Conservation (phyloP, 306 rosid species). For the Psophocarpus tetragonolobus region DNA sequence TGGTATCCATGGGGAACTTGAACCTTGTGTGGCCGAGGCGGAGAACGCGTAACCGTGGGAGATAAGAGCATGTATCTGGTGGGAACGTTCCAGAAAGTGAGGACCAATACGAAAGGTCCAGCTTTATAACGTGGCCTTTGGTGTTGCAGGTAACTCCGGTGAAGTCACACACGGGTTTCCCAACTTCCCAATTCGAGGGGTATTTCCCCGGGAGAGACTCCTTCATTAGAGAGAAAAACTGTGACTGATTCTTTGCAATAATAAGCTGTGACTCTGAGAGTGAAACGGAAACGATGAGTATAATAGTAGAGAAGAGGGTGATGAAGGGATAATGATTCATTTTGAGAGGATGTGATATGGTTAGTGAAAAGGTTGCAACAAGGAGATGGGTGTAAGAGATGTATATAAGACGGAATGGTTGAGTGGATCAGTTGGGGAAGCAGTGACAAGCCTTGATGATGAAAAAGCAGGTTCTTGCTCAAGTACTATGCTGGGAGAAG, state of each 20-base stretch:
- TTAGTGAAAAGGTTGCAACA: conserved; percentile 43
- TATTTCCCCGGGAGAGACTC: conserved; percentile 50
- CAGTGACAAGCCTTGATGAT: conserved; percentile 46
- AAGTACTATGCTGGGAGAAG: conserved; percentile 25
- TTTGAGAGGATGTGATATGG: neutral
- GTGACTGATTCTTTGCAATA: conserved; percentile 36
- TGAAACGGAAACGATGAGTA: conserved; percentile 32
- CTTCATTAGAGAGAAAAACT: conserved; percentile 54
- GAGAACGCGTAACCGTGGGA: conserved; percentile 63
- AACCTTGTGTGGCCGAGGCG: conserved; percentile 53
- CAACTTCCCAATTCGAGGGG: conserved; percentile 56
- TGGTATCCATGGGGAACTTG: conserved; percentile 47
- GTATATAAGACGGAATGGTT: conserved; percentile 66
- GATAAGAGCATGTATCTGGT: conserved; percentile 55
- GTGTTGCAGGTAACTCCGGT: conserved; percentile 66
- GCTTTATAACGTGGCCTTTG: conserved; percentile 44
- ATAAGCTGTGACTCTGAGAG: conserved; percentile 6
- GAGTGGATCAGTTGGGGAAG: conserved; percentile 48
- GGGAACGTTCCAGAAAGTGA: conserved; percentile 72
- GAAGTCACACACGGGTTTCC: conserved; percentile 56
- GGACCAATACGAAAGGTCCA: conserved; percentile 58
- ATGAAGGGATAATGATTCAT: conserved; percentile 43
- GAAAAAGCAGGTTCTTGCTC: conserved; percentile 59
- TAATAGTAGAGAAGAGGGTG: conserved; percentile 40
- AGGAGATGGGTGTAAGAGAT: conserved; percentile 42